Conservation (phyloP, 805 yeast genomes). For the Lachancea waltii region DNA sequence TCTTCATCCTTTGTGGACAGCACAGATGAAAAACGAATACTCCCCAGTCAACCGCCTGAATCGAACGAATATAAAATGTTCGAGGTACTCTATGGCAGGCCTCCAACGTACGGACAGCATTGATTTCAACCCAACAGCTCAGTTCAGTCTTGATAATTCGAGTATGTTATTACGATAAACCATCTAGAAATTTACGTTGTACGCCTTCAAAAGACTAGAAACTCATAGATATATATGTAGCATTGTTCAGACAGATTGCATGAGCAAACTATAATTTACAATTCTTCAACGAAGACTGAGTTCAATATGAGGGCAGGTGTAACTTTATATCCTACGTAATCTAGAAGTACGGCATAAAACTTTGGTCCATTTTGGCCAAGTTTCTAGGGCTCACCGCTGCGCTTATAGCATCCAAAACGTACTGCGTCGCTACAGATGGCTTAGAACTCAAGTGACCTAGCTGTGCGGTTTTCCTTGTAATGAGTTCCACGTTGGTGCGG, state of each 20-base stretch:
- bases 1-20: neutral
- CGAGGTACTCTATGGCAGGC: neutral
- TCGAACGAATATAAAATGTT: neutral
- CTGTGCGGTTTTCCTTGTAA: constrained; percentile 70
- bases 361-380: constrained; percentile 81
- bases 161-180: too few relatives aligned
- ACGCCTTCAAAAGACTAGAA: too few relatives aligned
- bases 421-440: constrained; percentile 71
- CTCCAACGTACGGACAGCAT: neutral
- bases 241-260: too few relatives aligned
- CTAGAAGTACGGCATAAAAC: constrained; percentile 91
- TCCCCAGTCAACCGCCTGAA: neutral
- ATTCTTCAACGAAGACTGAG: too few relatives aligned
- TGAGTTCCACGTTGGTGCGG: constrained; percentile 76
- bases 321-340: neutral
- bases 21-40: neutral
- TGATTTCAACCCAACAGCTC: too few relatives aligned
- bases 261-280: too few relatives aligned
- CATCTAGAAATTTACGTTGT: too few relatives aligned
- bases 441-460: constrained; percentile 57
- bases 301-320: neutral
- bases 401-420: constrained; percentile 81
- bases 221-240: too few relatives aligned
- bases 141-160: too few relatives aligned
- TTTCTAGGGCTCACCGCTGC: constrained; percentile 95